phyloP scores from a whole-genome alignment of 257 asterid species.

The Verbascum thapsus region DNA sequence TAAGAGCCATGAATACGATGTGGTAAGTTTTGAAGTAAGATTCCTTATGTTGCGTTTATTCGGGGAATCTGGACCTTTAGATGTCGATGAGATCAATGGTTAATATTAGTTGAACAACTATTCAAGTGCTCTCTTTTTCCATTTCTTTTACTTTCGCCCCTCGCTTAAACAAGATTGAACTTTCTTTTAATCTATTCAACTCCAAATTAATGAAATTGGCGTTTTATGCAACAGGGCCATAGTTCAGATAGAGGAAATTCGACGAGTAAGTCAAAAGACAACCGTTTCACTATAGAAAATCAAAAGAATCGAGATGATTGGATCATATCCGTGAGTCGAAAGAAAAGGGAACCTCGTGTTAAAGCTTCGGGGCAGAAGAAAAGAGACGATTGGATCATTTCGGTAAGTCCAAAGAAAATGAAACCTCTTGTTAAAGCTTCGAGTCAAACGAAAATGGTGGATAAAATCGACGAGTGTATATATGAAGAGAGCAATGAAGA shows the following conservation, averaged over 20 bases:
- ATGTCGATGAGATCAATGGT: no score
- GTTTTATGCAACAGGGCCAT: constrained; percentile 32
- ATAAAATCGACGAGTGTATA: constrained; percentile 26
- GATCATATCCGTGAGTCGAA: constrained; percentile 2
- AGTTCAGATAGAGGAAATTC: constrained; percentile 37
- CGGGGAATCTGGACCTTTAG: no score
- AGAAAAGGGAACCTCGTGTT: constrained; percentile 29
- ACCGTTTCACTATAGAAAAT: constrained; percentile 31
- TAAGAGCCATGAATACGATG: constrained; percentile 32
- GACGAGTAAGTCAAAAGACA: constrained; percentile 32
- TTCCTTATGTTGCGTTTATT: no score
- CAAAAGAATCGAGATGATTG: constrained; percentile 44
- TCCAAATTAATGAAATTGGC: constrained; percentile 23
- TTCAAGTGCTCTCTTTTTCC: no score
- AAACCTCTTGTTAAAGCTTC: constrained; percentile 13
- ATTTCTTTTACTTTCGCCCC: no score
- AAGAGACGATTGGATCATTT: constrained; percentile 26
- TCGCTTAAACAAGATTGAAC: constrained; percentile 3
- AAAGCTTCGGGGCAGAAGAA: constrained; percentile 36
- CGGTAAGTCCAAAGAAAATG: constrained; percentile 31
- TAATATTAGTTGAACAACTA: no score
- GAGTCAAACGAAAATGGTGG: constrained; percentile 27
- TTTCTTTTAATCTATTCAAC: neutral
- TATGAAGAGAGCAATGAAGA: constrained; percentile 42
- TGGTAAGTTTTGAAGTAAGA: constrained; percentile 35